Evolutionary conservation across 176 grass and related monocot species (phyloP), one percentile per base, ranked within the genome.

Genomic region (Juncus effusus): DNA sequence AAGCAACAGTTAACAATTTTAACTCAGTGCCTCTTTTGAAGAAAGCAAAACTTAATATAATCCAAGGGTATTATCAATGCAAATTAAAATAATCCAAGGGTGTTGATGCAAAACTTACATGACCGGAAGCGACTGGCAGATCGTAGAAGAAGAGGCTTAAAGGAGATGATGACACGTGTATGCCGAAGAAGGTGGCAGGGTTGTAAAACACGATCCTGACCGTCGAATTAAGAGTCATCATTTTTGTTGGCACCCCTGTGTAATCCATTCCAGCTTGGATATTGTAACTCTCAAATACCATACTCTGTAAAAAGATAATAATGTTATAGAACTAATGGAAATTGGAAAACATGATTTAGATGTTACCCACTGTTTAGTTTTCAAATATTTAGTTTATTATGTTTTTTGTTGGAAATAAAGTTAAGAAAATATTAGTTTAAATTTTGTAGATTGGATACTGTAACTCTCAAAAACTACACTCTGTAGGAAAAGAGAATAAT

Each of bases 251-350:
- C 7, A 99, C 94, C 36, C 94, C 94, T 28, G 94, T 93, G 68
- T 84, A 75, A 81, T 99, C 94, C 83, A 84, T 99, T 36, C 94
- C 94, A 16, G 88, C 85, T 61, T 99, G 94, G 78, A 99, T 89
- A 62, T 99, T 81, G 72, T 93, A 99, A 77, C 80, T 78, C 75
- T 93, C 88, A 78, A 99, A 93, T 54, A 87, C 80, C 80, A 99
- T 88, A 73, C 80, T 89, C 94, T 99, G 80, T 75, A 8, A 0
- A 10, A 63, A 7, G 8, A 14, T 13, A 54, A 37, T 52, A 15
- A 4, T 45, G 7, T 45, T 45, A 45, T 4, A 45, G n/a, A n/a
- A n/a, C n/a, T n/a, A 28, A 28, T 28, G 19, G 19, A 28, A 28
- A 28, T 28, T 28, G 19, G 0, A 28, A 28, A 28, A 28, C 19